Conservation (phyloP, 148 eudicot genomes). For the Selenicereus undatus region DNA sequence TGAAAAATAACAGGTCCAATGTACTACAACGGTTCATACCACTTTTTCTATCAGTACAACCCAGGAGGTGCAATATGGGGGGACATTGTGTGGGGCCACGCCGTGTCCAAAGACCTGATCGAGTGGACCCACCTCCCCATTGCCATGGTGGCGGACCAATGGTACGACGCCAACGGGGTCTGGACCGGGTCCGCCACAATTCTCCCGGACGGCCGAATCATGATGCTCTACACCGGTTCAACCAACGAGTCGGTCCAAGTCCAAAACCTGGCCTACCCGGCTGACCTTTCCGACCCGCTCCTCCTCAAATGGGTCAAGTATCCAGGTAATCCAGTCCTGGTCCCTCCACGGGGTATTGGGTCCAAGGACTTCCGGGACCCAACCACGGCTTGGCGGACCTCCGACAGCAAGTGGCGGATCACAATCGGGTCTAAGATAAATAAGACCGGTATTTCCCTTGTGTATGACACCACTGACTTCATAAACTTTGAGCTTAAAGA, state of each 20-base stretch:
- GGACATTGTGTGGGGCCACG: constrained; percentile 81
- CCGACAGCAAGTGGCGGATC: constrained; percentile 65
- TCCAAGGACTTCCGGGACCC: constrained; percentile 69
- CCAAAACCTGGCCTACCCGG: constrained; percentile 80
- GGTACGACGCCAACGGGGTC: constrained; percentile 71
- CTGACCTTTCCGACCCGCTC: constrained; percentile 65
- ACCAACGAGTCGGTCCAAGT: constrained; percentile 61
- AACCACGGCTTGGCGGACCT: constrained; percentile 66
- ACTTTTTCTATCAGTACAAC: constrained; percentile 89
- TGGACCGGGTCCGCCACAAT: constrained; percentile 90
- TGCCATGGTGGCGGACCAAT: constrained; percentile 56
- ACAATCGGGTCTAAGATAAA: constrained; percentile 64
- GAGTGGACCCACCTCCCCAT: constrained; percentile 65
- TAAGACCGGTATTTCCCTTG: constrained; percentile 57
- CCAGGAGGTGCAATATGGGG: constrained; percentile 78
- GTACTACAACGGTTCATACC: constrained; percentile 78
- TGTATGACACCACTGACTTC: constrained; percentile 68
- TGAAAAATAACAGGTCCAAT: constrained; percentile 46
- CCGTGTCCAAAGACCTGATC: constrained; percentile 68
- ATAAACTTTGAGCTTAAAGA: constrained; percentile 38
- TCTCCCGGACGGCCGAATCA: constrained; percentile 55
- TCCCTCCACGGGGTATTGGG: constrained; percentile 67
- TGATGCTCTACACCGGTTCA: constrained; percentile 78
- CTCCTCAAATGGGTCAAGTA: constrained; percentile 75
- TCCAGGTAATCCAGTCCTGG: constrained; percentile 56